Percentiles rank a stretch among this genome's conserved stretches.
phyloP scores from a whole-genome alignment of 495 filamentous ascomycete species.

The Thozetella sp. region DNA sequence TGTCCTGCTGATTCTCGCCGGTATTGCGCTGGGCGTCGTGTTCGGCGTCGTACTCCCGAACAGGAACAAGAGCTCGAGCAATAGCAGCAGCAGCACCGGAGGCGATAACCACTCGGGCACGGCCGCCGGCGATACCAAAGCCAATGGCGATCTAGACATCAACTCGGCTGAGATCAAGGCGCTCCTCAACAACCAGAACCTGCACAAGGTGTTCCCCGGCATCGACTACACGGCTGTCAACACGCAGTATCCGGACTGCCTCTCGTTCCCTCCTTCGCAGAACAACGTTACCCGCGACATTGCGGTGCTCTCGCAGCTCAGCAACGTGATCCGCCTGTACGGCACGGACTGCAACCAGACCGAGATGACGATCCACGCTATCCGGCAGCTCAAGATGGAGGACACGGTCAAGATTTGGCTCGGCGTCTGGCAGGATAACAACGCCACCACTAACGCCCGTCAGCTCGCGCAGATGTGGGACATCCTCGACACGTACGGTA shows the following conservation, averaged over 20 bases:
- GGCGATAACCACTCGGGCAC: constrained; percentile 18
- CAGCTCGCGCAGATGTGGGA: constrained; percentile 82
- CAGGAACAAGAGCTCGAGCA: constrained; percentile 18
- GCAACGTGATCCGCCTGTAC: constrained; percentile 87
- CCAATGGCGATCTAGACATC: constrained; percentile 70
- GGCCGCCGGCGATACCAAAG: constrained; percentile 41
- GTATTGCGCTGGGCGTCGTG: too few species aligned
- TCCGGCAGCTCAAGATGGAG: constrained; percentile 70
- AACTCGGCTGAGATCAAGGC: constrained; percentile 80
- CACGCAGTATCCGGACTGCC: constrained; percentile 85
- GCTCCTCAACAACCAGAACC: constrained; percentile 74
- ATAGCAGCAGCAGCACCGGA: constrained; percentile 6
- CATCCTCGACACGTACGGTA: constrained; percentile 69
- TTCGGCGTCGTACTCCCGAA: constrained; percentile 70
- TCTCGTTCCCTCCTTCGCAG: constrained; percentile 77
- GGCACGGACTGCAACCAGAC: constrained; percentile 99
- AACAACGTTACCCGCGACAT: constrained; percentile 94
- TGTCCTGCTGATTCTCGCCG: constrained; percentile 56
- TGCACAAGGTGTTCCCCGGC: constrained; percentile 96
- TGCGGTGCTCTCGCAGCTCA: constrained; percentile 88
- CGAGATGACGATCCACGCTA: constrained; percentile 86
- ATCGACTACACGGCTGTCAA: constrained; percentile 95
- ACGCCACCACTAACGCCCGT: constrained; percentile 79
- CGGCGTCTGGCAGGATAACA: constrained; percentile 90
- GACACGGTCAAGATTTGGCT: constrained; percentile 88